phyloP scores from a whole-genome alignment of 75 land plant species.

The Pinus taeda region DNA sequence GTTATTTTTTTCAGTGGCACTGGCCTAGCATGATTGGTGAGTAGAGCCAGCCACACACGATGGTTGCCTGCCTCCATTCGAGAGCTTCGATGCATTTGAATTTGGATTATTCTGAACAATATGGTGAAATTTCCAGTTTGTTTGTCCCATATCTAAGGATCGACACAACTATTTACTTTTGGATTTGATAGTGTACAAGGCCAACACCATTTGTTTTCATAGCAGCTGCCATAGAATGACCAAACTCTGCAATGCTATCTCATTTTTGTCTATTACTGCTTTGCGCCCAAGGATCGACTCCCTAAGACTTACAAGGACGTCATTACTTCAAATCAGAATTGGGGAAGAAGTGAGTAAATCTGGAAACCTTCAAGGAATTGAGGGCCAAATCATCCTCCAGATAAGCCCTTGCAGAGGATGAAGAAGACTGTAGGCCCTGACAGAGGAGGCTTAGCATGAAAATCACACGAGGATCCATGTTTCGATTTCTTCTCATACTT shows the following conservation, averaged over 20 bases:
- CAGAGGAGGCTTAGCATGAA: slow-evolving; percentile 47
- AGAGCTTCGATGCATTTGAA: too few species aligned
- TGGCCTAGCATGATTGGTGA: too few species aligned
- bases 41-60: too few species aligned
- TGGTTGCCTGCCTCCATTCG: too few species aligned
- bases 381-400: slow-evolving; percentile 38
- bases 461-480: slow-evolving; percentile 27
- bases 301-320: slow-evolving; percentile 9
- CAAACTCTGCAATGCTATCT: neutral
- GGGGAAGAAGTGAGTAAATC: neutral
- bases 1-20: too few species aligned
- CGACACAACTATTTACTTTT: too few species aligned
- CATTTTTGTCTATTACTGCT: slow-evolving; percentile 5
- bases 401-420: slow-evolving; percentile 13
- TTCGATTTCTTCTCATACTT: slow-evolving; percentile 32
- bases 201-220: too few species aligned
- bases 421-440: slow-evolving; percentile 43
- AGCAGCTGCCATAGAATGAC: too few species aligned
- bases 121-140: too few species aligned
- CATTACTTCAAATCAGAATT: neutral
- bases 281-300: slow-evolving; percentile 10
- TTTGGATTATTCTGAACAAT: too few species aligned
- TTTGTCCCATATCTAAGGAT: too few species aligned
- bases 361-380: slow-evolving; percentile 13
- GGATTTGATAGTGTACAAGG: too few species aligned